Evolutionary conservation across 2,329 filamentous ascomycete genomes (phyloP).

Genomic region (Knufia petricola): DNA sequence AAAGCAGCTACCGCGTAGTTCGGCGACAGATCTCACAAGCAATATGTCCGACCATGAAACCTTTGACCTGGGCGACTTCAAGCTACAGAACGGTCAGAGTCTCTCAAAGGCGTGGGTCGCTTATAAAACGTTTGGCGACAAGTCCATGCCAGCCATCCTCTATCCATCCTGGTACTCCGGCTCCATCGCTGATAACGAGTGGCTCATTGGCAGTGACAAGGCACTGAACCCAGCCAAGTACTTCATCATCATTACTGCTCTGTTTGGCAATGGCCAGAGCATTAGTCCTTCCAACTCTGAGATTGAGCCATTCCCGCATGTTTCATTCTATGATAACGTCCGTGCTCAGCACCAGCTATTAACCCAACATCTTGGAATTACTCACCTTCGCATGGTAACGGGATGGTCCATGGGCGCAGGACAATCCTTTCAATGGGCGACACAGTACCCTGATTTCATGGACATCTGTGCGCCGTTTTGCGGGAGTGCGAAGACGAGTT

Average conservation of each 20-base stretch:
- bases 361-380: constrained; percentile 53
- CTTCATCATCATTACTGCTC: constrained; percentile 58
- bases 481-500: constrained; percentile 51
- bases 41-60: constrained; percentile 35
- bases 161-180: constrained; percentile 72
- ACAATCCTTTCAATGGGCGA: constrained; percentile 57
- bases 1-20: background rate
- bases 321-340: constrained; percentile 61
- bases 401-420: constrained; percentile 65
- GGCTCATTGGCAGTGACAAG: constrained; percentile 59
- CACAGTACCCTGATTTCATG: constrained; percentile 55
- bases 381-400: constrained; percentile 51
- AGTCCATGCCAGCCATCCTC: constrained; percentile 54
- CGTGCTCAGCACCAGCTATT: constrained; percentile 56
- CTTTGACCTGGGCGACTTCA: constrained; percentile 55
- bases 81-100: constrained; percentile 53
- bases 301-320: constrained; percentile 49
- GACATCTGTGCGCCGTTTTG: constrained; percentile 58
- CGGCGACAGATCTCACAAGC: background rate
- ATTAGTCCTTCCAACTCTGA: constrained; percentile 56
- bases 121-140: constrained; percentile 65
- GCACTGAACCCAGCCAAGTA: constrained; percentile 55
- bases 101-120: constrained; percentile 59
- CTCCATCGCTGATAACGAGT: constrained; percentile 60
- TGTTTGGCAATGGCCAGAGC: constrained; percentile 62